phyloP scores from a whole-genome alignment of 257 asterid genomes.

The Ajuga chamaepitys region DNA sequence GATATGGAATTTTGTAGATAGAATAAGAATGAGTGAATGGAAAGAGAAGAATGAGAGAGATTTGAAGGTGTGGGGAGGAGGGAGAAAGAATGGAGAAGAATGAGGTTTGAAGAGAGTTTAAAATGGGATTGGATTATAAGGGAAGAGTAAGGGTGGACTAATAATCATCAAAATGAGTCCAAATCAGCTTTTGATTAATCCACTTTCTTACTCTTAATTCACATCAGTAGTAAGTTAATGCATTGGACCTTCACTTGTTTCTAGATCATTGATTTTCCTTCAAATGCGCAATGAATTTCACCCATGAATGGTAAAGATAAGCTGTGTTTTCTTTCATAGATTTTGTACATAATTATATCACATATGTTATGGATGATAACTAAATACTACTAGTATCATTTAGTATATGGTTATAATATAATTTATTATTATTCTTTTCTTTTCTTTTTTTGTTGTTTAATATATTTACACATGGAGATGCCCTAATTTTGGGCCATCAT shows the following conservation, averaged over 20 bases:
- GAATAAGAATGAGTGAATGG: constrained; percentile 33
- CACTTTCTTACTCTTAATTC: constrained; percentile 1
- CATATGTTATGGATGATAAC: too few relatives aligned
- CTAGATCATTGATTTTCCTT: constrained; percentile 15
- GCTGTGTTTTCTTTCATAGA: too few relatives aligned
- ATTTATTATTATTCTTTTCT: too few relatives aligned
- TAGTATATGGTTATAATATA: too few relatives aligned
- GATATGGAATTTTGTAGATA: constrained; percentile 18
- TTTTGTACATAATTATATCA: too few relatives aligned
- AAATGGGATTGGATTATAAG: constrained; percentile 10
- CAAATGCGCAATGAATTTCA: neutral
- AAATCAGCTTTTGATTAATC: constrained; percentile 23
- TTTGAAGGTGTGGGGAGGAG: constrained; percentile 1
- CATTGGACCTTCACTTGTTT: constrained; percentile 9
- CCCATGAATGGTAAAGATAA: neutral
- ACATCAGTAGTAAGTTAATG: constrained; percentile 11
- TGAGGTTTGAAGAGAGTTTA: constrained; percentile 30
- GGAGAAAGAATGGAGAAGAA: constrained; percentile 23
- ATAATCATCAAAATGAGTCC: constrained; percentile 16
- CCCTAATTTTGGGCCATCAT: too few relatives aligned
- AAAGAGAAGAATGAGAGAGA: constrained; percentile 25
- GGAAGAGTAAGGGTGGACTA: constrained; percentile 39
- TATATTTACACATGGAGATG: too few relatives aligned
- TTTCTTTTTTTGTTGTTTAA: too few relatives aligned
- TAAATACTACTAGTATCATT: too few relatives aligned